Conservation (phyloP, 495 filamentous ascomycete genomes). For the Sphaerosporella brunnea region DNA sequence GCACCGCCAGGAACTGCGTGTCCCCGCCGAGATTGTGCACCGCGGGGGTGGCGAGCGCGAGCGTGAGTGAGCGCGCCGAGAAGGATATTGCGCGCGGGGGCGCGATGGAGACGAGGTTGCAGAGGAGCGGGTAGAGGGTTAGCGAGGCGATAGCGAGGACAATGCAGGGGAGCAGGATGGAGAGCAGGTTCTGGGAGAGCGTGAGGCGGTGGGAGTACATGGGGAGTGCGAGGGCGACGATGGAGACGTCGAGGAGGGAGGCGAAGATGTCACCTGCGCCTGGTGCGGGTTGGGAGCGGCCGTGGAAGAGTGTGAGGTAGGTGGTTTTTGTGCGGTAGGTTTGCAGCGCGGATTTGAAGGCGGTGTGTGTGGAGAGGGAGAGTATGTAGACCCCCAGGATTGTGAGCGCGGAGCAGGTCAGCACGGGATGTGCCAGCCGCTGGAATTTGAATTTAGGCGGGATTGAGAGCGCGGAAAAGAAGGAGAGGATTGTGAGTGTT, state of each 20-base stretch:
- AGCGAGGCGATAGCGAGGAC: constrained; percentile 31
- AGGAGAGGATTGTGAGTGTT: constrained; percentile 33
- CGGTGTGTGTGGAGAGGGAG: constrained; percentile 27
- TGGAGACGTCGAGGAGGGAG: constrained; percentile 34
- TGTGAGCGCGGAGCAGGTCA: constrained; percentile 32
- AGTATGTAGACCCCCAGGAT: constrained; percentile 33
- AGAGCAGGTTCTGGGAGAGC: constrained; percentile 32
- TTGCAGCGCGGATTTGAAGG: constrained; percentile 26
- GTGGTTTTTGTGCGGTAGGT: constrained; percentile 31
- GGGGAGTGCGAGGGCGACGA: constrained; percentile 37
- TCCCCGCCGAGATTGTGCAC: constrained; percentile 36
- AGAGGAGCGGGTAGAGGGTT: constrained; percentile 35
- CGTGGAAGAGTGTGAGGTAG: constrained; percentile 35
- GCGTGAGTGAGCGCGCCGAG: constrained; percentile 33
- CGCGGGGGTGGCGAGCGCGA: constrained; percentile 36
- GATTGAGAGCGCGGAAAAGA: constrained; percentile 33
- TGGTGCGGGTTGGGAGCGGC: constrained; percentile 23
- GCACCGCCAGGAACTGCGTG: constrained; percentile 32
- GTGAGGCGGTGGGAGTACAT: constrained; percentile 37
- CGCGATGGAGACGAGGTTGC: constrained; percentile 33
- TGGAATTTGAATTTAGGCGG: constrained; percentile 26
- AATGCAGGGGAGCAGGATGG: constrained; percentile 34
- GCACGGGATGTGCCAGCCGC: constrained; percentile 36
- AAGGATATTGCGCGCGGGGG: constrained; percentile 33
- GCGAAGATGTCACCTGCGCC: constrained; percentile 37